Evolutionary conservation across 805 yeast species (phyloP).

Genomic region (Blastobotrys chiropterorum): DNA sequence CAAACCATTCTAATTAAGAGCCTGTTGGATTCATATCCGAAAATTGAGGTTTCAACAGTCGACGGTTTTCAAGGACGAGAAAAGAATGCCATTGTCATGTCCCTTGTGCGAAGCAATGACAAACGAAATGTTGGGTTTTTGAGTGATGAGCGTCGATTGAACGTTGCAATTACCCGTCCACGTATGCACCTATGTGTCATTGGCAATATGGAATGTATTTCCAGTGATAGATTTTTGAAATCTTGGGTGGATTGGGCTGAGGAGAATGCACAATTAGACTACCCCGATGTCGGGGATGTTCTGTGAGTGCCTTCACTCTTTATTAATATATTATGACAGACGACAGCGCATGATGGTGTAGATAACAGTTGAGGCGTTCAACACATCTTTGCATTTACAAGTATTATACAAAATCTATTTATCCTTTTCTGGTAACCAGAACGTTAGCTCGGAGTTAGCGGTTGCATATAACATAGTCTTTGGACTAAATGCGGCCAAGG

Average conservation of each 20-base stretch:
- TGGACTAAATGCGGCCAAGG: constrained; percentile 56
- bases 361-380: too few species aligned
- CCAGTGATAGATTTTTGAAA: constrained; percentile 41
- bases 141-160: constrained; percentile 69
- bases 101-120: constrained; percentile 78
- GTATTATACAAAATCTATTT: neutral
- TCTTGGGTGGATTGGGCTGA: constrained; percentile 70
- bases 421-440: constrained; percentile 35
- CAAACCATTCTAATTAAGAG: constrained; percentile 64
- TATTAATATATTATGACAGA: neutral
- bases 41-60: constrained; percentile 76
- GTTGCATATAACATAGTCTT: constrained; percentile 54
- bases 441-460: constrained; percentile 48
- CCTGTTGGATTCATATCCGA: constrained; percentile 36
- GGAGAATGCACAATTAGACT: constrained; percentile 57
- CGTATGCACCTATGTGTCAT: constrained; percentile 76
- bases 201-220: constrained; percentile 76
- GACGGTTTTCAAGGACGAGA: constrained; percentile 98
- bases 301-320: too few species aligned
- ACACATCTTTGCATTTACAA: too few species aligned
- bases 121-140: constrained; percentile 72
- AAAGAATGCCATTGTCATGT: constrained; percentile 74
- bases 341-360: too few species aligned
- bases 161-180: constrained; percentile 92
- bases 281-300: constrained; percentile 46